A percentile compares a stretch with the other conserved stretches of the same genome.
Conservation (phyloP, 768 basidiomycete genomes). For the Lentinula sp. region DNA sequence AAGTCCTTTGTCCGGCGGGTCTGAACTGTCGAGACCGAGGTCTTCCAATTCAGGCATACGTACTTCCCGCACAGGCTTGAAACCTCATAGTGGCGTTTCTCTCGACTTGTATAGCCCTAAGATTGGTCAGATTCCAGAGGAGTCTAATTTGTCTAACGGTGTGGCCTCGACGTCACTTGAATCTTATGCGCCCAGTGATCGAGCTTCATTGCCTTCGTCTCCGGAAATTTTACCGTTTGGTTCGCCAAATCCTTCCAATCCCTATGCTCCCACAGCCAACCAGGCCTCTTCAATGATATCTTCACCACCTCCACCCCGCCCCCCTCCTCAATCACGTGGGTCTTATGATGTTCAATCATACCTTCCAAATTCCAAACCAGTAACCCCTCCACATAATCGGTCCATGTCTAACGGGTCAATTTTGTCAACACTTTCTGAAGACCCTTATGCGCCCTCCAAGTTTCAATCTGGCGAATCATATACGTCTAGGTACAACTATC, state of each 20-base stretch:
- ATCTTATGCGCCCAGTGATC: background rate
- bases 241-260: background rate
- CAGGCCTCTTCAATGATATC: background rate
- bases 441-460: constrained; percentile 27
- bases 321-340: background rate
- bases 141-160: background rate
- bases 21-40: constrained; percentile 1
- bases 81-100: background rate
- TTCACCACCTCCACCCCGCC: background rate
- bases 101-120: background rate
- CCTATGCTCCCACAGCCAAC: background rate
- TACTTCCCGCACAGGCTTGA: background rate
- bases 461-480: constrained; percentile 20
- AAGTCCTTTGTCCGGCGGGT: background rate
- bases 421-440: constrained; percentile 28
- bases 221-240: too few relatives aligned
- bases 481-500: constrained; percentile 21
- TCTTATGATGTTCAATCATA: constrained; percentile 4
- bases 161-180: background rate
- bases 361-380: constrained; percentile 6
- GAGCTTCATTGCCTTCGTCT: background rate
- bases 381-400: constrained; percentile 21
- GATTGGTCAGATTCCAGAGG: background rate
- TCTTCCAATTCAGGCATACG: constrained; percentile 5
- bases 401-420: constrained; percentile 42